A percentile compares a stretch with the other conserved stretches of the same genome.
Evolutionary conservation across 345 rosid species (phyloP).

Genomic region (Mallotus nudiflorus): DNA sequence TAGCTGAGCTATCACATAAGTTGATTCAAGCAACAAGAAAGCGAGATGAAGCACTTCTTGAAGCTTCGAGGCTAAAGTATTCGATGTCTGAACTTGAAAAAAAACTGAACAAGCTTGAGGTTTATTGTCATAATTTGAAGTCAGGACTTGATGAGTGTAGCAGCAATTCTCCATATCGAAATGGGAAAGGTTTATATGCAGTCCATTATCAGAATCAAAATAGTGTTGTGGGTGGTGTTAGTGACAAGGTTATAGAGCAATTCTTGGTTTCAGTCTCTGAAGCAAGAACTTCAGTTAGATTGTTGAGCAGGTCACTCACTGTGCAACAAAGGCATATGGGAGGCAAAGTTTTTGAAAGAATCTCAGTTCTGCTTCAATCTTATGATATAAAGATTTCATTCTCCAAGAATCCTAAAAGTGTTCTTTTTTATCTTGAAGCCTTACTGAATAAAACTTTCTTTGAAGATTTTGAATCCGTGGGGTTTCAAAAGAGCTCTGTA

Average conservation of each 20-base stretch:
- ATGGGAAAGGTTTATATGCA: conserved; percentile 15
- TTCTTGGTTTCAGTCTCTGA: conserved; percentile 68
- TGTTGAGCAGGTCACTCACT: conserved; percentile 63
- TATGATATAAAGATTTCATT: conserved; percentile 60
- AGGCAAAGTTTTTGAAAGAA: conserved; percentile 52
- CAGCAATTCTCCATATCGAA: conserved; percentile 34
- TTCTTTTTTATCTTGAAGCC: conserved; percentile 67
- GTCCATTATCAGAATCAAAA: conserved; percentile 23
- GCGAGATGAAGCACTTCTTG: conserved; percentile 76
- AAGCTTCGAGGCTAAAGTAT: conserved; percentile 71
- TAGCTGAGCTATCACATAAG: conserved; percentile 84
- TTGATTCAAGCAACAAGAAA: conserved; percentile 72
- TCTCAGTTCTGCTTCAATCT: conserved; percentile 70
- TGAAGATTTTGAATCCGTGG: conserved; percentile 80
- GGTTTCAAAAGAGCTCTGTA: conserved; percentile 59
- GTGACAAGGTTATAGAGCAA: conserved; percentile 58
- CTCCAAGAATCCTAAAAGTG: conserved; percentile 58
- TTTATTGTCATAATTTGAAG: conserved; percentile 73
- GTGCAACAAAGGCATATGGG: conserved; percentile 65
- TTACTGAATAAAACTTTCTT: conserved; percentile 70
- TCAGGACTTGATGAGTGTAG: conserved; percentile 70
- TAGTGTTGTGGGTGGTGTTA: conserved; percentile 21
- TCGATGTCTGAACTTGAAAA: conserved; percentile 95
- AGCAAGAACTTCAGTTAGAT: conserved; percentile 60
- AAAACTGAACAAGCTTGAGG: conserved; percentile 84